These are phyloP conservation scores for Malus sylvestris DNA, from an alignment of 306 rosid genomes.

Conservation along the genomic window DNA sequence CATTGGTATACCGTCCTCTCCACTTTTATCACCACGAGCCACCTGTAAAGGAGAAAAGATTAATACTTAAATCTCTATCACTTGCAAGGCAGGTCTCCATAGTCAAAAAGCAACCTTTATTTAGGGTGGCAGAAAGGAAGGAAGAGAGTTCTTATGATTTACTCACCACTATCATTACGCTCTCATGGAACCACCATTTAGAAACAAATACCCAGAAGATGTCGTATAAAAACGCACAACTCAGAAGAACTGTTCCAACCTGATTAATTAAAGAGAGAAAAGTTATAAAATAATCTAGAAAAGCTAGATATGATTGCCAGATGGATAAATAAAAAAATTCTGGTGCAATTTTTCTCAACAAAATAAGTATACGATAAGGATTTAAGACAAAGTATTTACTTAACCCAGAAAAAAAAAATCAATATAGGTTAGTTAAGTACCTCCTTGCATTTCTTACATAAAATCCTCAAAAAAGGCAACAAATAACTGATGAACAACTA, in stretches of 20 bases:
- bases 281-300: not conserved
- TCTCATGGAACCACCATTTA: conserved; percentile 94
- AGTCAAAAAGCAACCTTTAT: not conserved
- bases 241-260: conserved; percentile 98
- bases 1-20: conserved; percentile 99
- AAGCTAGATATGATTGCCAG: not conserved
- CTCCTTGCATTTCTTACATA: not conserved
- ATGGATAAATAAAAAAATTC: not conserved
- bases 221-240: conserved; percentile 91
- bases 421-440: not conserved
- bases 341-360: not conserved
- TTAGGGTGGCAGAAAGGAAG: not conserved
- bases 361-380: not conserved
- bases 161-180: conserved; percentile 99
- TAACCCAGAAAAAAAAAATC: not conserved
- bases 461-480: not conserved
- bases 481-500: not conserved
- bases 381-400: not conserved
- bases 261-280: conserved; percentile 24
- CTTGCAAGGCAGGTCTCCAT: not conserved
- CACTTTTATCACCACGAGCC: conserved; percentile 96
- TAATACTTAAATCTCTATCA: not conserved
- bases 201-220: conserved; percentile 98
- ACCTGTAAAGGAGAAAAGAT: conserved; percentile 46
- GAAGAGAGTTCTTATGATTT: conserved; percentile 2